Base-by-base conservation (phyloP, 1,284 basidiomycete genomes). In the Singerocomus inundabilis region DNA sequence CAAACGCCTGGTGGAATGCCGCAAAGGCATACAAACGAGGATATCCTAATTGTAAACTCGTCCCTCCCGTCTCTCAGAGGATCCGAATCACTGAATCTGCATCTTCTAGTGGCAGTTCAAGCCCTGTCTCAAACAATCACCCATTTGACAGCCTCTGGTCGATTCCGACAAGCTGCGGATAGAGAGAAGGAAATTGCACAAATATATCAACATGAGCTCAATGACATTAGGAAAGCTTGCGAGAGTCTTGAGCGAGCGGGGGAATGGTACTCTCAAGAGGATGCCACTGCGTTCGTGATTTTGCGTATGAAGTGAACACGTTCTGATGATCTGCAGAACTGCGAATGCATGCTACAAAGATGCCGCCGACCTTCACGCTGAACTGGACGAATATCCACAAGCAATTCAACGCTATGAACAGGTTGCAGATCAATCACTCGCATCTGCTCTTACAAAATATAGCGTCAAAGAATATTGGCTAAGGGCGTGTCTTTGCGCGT, bases 381-480 rank as follows among this genome's bases (percentile, higher is more conserved):
- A 96, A 53, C 71, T 99, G 12, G 89, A 86, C 54, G 81, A 98
- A 59, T 98, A 86, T 69, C 77, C 83, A 11, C 79, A 84, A 54
- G 94, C 97, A 4, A 93, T 98, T 61, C 79, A 86, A 55, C 85
- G 86, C 54, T 98, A 97, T 66, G 88, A 93, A 64, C 85, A 90
- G 62, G 94, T 99, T 39, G 97, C 95, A 2, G 80, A 89, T 56
- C 86, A 91, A 69, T 92, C 89, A 15, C 74, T 99, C 42, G 76
- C 76, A 3, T 93, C 89, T 45, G 78, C 88, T 16, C 74, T 99
- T 60, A 99, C 97, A n/a, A 93, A 93, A 71, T 99, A 98, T 75
- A 94, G 91, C 56, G 96, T 98, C 60, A 99, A 98, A 73, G 96
- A 99, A 64, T 98, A 97, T 69, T 98, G 93, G 87, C 77, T 99